Conservation (phyloP, 352 stramenopile genomes). For the Pythium coloratum region DNA sequence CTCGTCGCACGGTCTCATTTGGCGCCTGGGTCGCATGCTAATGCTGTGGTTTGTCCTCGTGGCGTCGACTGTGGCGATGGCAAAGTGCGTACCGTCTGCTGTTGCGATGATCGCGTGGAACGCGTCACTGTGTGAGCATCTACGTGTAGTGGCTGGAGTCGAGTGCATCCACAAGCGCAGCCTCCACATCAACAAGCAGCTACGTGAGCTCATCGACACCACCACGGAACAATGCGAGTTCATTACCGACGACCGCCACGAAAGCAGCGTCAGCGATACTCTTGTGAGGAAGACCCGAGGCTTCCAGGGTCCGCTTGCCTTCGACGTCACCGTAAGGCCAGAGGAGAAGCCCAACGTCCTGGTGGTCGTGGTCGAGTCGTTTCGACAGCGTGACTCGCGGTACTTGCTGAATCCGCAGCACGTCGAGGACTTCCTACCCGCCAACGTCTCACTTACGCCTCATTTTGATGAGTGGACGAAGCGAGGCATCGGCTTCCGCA, state of each 20-base stretch:
- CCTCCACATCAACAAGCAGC: constrained; percentile 15
- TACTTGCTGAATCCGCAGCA: constrained; percentile 41
- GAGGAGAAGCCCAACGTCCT: constrained; percentile 60
- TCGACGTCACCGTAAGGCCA: constrained; percentile 43
- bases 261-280: constrained; percentile 11
- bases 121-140: constrained; percentile 47
- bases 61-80: constrained; percentile 28
- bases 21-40: constrained; percentile 11
- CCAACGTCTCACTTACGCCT: constrained; percentile 57
- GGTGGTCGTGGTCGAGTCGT: constrained; percentile 67
- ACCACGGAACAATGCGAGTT: constrained; percentile 45
- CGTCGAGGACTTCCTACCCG: constrained; percentile 33
- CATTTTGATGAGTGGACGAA: constrained; percentile 62
- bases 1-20: neutral
- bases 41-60: constrained; percentile 22
- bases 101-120: constrained; percentile 62
- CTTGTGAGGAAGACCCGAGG: constrained; percentile 48
- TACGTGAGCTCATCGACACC: constrained; percentile 49
- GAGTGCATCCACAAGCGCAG: constrained; percentile 27
- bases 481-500: constrained; percentile 49
- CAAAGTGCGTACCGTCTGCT: constrained; percentile 42
- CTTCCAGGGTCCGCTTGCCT: constrained; percentile 54
- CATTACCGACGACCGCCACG: constrained; percentile 27
- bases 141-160: constrained; percentile 34
- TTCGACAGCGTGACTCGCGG: constrained; percentile 55